Percentiles rank a stretch among this genome's conserved stretches.
Conservation (phyloP, 2,329 filamentous ascomycete species). For the Diplodia corticola region DNA sequence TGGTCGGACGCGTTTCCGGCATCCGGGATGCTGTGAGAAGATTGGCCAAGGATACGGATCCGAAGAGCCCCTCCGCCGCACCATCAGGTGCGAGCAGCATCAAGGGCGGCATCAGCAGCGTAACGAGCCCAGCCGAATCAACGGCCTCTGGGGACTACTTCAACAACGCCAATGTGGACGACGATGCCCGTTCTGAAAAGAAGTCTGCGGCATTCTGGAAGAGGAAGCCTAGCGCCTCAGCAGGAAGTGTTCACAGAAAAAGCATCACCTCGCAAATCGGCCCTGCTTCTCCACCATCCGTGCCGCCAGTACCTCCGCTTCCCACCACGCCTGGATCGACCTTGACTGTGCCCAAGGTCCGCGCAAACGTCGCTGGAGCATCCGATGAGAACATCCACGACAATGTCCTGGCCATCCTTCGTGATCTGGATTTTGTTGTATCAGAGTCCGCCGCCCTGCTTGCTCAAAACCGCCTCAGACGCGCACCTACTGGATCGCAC, state of each 20-base stretch:
- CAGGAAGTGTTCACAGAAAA: constrained; percentile 47
- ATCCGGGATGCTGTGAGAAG: constrained; percentile 85
- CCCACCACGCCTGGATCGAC: constrained; percentile 30
- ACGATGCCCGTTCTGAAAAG: constrained; percentile 54
- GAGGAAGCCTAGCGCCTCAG: constrained; percentile 68
- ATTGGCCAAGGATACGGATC: constrained; percentile 80
- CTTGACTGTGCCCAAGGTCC: constrained; percentile 39
- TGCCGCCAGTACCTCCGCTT: constrained; percentile 40
- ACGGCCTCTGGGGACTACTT: constrained; percentile 59
- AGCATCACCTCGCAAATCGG: constrained; percentile 57
- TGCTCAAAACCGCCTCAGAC: constrained; percentile 74
- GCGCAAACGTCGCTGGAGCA: neutral
- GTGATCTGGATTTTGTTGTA: constrained; percentile 81
- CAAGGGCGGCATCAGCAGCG: constrained; percentile 30
- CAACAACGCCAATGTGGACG: constrained; percentile 12
- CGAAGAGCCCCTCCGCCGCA: constrained; percentile 46
- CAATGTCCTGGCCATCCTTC: constrained; percentile 78
- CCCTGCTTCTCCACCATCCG: constrained; percentile 41
- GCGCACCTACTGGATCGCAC: constrained; percentile 54
- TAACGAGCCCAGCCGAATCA: constrained; percentile 41
- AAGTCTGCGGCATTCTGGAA: constrained; percentile 78
- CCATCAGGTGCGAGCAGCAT: constrained; percentile 34
- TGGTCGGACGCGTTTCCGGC: constrained; percentile 83
- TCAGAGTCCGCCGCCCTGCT: constrained; percentile 78
- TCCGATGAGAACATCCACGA: constrained; percentile 67